Conservation (phyloP, 257 asterid species). For the Striga asiatica region DNA sequence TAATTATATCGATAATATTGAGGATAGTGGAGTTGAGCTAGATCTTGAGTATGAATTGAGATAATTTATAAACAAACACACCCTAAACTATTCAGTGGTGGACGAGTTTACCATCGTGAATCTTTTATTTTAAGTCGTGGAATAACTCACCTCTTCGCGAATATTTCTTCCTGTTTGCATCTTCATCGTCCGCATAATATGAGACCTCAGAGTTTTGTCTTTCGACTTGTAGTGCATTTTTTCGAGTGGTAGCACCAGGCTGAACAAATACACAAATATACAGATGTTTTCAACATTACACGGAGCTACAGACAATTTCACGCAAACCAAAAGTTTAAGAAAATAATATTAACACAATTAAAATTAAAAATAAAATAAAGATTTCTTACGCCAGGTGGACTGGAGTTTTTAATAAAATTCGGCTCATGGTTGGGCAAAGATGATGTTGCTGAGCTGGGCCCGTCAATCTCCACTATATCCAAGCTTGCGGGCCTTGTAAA, state of each 20-base stretch:
- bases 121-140: neutral
- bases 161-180: constrained; percentile 67
- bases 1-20: too few species aligned
- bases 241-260: constrained; percentile 86
- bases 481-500: constrained; percentile 32
- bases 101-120: neutral
- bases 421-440: constrained; percentile 51
- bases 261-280: constrained; percentile 18
- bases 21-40: too few species aligned
- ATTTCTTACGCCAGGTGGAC: constrained; percentile 59
- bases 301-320: neutral
- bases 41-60: too few species aligned
- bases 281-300: too few species aligned
- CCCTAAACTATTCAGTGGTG: too few species aligned
- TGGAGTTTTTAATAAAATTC: constrained; percentile 43
- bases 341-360: too few species aligned
- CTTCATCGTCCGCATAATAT: constrained; percentile 89
- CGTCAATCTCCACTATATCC: constrained; percentile 57
- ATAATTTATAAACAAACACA: too few species aligned
- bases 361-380: neutral
- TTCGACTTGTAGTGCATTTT: constrained; percentile 52
- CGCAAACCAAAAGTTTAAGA: neutral
- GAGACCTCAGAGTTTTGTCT: constrained; percentile 70
- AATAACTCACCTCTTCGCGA: constrained; percentile 61
- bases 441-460: constrained; percentile 36